Percentiles rank a stretch among this genome's conserved stretches.
These are phyloP conservation scores for Chamaenerion angustifolium DNA, from an alignment of 345 rosid species.

Conservation along the genomic window DNA sequence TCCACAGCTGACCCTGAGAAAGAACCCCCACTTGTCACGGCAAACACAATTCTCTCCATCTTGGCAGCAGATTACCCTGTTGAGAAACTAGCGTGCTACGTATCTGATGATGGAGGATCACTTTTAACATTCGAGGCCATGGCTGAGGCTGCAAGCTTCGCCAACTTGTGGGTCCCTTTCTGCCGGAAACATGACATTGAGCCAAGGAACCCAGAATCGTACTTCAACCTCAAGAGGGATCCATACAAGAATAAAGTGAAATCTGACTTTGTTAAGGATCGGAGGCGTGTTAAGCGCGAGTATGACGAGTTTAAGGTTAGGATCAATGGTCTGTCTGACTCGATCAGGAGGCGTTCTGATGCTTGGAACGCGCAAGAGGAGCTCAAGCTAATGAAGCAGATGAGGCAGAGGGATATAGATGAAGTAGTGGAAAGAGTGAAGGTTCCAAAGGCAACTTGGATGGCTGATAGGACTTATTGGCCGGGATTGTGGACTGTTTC, in stretches of 20 bases:
- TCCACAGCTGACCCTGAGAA: conserved; percentile 99
- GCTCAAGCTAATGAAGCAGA: conserved; percentile 87
- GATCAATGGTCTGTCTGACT: conserved; percentile 78
- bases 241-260: conserved; percentile 91
- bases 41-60: conserved; percentile 92
- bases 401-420: conserved; percentile 62
- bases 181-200: conserved; percentile 86
- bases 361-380: conserved; percentile 94
- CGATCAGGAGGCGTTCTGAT: conserved; percentile 91
- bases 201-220: conserved; percentile 95
- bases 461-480: conserved; percentile 99
- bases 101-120: conserved; percentile 97
- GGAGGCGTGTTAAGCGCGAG: conserved; percentile 88
- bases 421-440: conserved; percentile 61
- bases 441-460: conserved; percentile 96
- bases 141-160: conserved; percentile 99
- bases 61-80: conserved; percentile 87
- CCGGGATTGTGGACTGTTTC: conserved; percentile 89
- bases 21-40: conserved; percentile 97
- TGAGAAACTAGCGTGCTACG: conserved; percentile 95
- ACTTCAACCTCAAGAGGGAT: conserved; percentile 83
- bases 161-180: conserved; percentile 89
- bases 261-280: conserved; percentile 83
- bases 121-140: conserved; percentile 96
- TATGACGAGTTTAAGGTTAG: conserved; percentile 98